These are phyloP conservation scores for Colletotrichum cordylinicola DNA, from an alignment of 2,329 filamentous ascomycete species.

Conservation along the genomic window DNA sequence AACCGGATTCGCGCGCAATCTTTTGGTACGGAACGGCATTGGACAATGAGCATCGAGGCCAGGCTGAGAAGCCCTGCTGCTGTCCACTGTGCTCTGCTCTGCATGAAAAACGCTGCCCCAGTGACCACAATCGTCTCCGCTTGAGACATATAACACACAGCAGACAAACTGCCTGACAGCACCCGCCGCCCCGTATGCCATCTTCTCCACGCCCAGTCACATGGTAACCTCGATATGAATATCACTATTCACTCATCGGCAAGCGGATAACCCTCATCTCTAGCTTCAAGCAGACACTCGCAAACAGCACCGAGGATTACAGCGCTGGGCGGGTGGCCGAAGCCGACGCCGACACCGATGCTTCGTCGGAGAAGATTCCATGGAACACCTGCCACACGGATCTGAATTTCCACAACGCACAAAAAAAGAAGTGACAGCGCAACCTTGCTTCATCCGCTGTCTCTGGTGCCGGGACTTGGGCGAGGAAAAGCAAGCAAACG, in stretches of 20 bases:
- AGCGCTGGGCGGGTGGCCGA: not conserved
- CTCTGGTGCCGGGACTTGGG: not conserved
- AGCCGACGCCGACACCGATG: not conserved
- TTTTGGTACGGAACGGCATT: not conserved
- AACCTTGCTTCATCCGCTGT: not conserved
- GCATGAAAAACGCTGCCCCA: not conserved
- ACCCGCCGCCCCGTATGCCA: not conserved
- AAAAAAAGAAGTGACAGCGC: not conserved
- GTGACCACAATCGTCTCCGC: not conserved
- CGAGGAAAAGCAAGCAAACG: not conserved
- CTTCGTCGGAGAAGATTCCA: not conserved
- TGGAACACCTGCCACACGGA: not conserved
- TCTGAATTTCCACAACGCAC: not conserved
- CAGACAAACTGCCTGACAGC: not conserved
- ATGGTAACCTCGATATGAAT: not conserved
- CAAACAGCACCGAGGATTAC: not conserved
- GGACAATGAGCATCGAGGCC: not conserved
- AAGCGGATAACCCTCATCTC: not conserved
- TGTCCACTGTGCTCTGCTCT: not conserved
- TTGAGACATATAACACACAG: not conserved
- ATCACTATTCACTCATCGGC: not conserved
- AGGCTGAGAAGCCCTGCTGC: not conserved
- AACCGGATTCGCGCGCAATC: not conserved
- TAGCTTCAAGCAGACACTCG: not conserved
- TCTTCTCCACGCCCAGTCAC: not conserved